Percentiles rank a stretch among this genome's conserved stretches.
These are phyloP conservation scores for Endoconidiophora laricicola DNA, from an alignment of 2,329 filamentous ascomycete species.

Conservation along the genomic window DNA sequence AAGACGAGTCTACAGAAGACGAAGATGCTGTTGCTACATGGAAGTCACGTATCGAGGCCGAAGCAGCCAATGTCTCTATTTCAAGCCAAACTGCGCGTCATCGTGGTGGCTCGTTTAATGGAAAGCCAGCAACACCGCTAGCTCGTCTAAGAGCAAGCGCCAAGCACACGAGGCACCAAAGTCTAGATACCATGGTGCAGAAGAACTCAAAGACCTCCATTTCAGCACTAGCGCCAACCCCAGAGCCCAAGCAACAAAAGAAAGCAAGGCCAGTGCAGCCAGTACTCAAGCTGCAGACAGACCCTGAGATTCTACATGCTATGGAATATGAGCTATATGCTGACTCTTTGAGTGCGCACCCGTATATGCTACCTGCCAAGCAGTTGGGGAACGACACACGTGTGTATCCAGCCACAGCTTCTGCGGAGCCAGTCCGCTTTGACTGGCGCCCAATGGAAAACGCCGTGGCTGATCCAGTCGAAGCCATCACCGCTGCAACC, in stretches of 20 bases:
- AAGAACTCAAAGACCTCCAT: background rate
- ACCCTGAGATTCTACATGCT: conserved; percentile 7
- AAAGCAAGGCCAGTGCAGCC: conserved; percentile 1
- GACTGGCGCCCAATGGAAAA: conserved; percentile 7
- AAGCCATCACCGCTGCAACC: background rate
- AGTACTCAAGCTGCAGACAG: conserved; percentile 10
- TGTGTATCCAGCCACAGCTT: conserved; percentile 5
- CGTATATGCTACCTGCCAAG: background rate
- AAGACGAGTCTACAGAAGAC: conserved; percentile 8
- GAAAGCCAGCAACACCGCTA: background rate
- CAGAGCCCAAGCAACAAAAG: background rate
- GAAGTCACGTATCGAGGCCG: background rate
- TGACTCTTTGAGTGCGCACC: background rate
- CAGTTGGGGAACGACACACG: background rate
- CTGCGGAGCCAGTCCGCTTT: background rate
- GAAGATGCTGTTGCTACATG: background rate
- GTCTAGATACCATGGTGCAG: conserved; percentile 7
- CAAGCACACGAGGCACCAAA: conserved; percentile 7
- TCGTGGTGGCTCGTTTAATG: conserved; percentile 4
- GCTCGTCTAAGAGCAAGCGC: background rate
- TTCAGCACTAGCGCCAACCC: background rate
- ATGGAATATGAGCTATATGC: conserved; percentile 10
- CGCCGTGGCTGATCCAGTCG: background rate
- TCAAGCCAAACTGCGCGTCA: background rate
- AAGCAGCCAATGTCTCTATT: background rate